A percentile compares a stretch with the other conserved stretches of the same genome.
Evolutionary conservation across 106 monocot species (phyloP).

Genomic region (Acanthochlamys bracteata): DNA sequence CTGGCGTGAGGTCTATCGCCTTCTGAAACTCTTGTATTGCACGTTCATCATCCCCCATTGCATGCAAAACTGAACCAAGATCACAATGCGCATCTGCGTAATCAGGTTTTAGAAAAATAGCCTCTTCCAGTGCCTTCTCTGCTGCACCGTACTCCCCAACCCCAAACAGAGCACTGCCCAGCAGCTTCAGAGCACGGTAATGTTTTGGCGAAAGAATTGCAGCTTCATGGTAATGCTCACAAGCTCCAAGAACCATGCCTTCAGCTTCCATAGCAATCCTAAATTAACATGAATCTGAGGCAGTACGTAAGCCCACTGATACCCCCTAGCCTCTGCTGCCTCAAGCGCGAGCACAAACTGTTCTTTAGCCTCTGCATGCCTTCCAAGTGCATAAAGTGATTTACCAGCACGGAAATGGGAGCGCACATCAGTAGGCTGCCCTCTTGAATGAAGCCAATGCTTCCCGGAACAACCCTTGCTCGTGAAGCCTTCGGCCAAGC

Average conservation of each 20-base stretch:
- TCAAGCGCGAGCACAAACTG: conserved; percentile 86
- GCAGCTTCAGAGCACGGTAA: conserved; percentile 77
- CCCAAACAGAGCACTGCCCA: conserved; percentile 86
- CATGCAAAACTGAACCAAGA: conserved; percentile 77
- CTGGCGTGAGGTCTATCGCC: conserved; percentile 90
- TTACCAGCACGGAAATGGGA: conserved; percentile 84
- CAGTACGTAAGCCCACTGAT: conserved; percentile 66
- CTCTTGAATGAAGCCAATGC: conserved; percentile 64
- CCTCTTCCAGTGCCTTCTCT: conserved; percentile 88
- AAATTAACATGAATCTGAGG: conserved; percentile 94
- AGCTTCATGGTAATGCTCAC: conserved; percentile 93
- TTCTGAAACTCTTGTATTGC: conserved; percentile 98
- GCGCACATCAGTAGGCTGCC: conserved; percentile 76
- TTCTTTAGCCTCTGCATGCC: conserved; percentile 73
- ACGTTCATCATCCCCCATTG: conserved; percentile 81
- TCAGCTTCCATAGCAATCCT: conserved; percentile 83
- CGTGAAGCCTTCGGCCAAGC: conserved; percentile 71
- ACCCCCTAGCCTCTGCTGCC: conserved; percentile 81
- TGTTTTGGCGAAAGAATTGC: conserved; percentile 80
- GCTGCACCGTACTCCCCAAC: conserved; percentile 93
- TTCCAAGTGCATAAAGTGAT: conserved; percentile 65
- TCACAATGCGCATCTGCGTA: conserved; percentile 95
- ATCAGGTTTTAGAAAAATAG: conserved; percentile 62
- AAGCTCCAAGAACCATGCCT: conserved; percentile 84
- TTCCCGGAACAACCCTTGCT: conserved; percentile 67